Evolutionary conservation across 768 basidiomycete genomes (phyloP).

Genomic region (Aureoboletus auriporus): DNA sequence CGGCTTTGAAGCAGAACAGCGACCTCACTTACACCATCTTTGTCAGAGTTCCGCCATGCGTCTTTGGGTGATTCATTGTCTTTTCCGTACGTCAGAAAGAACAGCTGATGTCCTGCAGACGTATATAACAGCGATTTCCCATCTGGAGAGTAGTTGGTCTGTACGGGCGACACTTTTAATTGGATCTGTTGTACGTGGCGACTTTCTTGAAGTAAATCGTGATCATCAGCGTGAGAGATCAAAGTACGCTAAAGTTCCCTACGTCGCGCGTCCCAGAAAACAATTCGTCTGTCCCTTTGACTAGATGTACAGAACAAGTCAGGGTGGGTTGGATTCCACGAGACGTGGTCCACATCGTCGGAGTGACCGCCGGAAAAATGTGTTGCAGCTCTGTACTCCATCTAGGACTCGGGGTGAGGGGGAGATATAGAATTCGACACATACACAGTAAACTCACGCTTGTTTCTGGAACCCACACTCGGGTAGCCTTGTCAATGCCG

Average conservation of each 20-base stretch:
- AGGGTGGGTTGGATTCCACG: constrained; percentile 84
- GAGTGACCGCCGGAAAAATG: constrained; percentile 68
- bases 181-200: constrained; percentile 58
- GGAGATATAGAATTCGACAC: neutral
- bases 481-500: constrained; percentile 72
- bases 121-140: constrained; percentile 63
- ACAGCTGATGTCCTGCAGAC: constrained; percentile 56
- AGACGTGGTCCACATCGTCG: constrained; percentile 77
- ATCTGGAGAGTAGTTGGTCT: constrained; percentile 70
- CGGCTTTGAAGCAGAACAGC: neutral
- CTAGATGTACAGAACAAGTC: constrained; percentile 80
- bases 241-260: constrained; percentile 16
- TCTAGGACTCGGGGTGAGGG: constrained; percentile 34
- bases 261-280: constrained; percentile 87
- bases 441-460: constrained; percentile 47
- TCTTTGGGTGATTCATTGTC: constrained; percentile 52
- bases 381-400: constrained; percentile 65
- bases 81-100: constrained; percentile 55
- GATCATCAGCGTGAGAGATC: constrained; percentile 4
- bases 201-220: constrained; percentile 47
- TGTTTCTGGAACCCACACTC: constrained; percentile 78
- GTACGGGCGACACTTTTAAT: constrained; percentile 57
- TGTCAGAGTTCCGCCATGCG: constrained; percentile 40
- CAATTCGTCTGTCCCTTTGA: constrained; percentile 67
- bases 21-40: constrained; percentile 18